Evolutionary conservation across 805 yeast species (phyloP).

Genomic region (Ogataea salicorniae): DNA sequence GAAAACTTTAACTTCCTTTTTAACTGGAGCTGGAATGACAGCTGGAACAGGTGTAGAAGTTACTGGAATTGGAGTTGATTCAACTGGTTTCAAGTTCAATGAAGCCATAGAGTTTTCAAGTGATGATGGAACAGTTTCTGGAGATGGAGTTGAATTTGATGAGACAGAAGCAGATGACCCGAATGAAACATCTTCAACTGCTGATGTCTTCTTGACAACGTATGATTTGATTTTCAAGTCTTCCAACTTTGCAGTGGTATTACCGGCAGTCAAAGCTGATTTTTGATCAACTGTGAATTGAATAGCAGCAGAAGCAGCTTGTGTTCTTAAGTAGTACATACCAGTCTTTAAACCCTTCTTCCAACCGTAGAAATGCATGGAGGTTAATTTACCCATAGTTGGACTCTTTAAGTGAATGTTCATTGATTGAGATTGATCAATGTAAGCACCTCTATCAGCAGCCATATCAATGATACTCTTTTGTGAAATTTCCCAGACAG

Average conservation of each 20-base stretch:
- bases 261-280: conserved; percentile 28
- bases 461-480: conserved; percentile 58
- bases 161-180: conserved; percentile 31
- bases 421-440: conserved; percentile 91
- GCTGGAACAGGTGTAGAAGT: conserved; percentile 6
- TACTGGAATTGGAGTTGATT: conserved; percentile 1
- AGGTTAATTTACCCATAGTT: conserved; percentile 95
- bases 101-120: conserved; percentile 44
- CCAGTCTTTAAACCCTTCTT: conserved; percentile 98
- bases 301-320: conserved; percentile 96
- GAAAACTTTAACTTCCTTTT: conserved; percentile 10
- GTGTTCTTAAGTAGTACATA: conserved; percentile 97
- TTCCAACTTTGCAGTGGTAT: conserved; percentile 24
- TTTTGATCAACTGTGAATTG: conserved; percentile 78
- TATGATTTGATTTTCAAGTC: conserved; percentile 32
- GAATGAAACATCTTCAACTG: conserved; percentile 27
- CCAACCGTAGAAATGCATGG: conserved; percentile 99
- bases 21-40: conserved; percentile 9
- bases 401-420: conserved; percentile 90
- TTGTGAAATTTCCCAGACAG: conserved; percentile 61
- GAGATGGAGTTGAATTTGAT: conserved; percentile 42
- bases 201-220: conserved; percentile 26
- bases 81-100: conserved; percentile 31
- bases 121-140: conserved; percentile 34
- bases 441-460: conserved; percentile 73